These are phyloP conservation scores for Oryza glumipatula DNA, from an alignment of 176 grass and related monocot species.

Conservation along the genomic window DNA sequence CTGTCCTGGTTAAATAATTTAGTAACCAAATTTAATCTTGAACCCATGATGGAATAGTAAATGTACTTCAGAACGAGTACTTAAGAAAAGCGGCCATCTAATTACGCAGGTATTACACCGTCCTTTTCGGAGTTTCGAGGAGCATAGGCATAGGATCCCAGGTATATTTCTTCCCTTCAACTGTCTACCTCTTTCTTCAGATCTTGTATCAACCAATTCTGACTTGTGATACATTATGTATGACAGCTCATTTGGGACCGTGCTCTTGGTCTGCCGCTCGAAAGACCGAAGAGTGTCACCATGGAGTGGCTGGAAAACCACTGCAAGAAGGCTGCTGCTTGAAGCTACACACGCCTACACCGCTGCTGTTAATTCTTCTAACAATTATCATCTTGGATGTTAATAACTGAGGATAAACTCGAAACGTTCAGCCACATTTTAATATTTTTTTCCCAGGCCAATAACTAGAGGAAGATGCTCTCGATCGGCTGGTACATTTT, in stretches of 20 bases:
- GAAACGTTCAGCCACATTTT: too few species aligned
- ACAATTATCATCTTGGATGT: too few species aligned
- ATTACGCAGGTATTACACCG: constrained; percentile 70
- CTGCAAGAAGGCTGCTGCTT: constrained; percentile 63
- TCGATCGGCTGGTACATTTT: too few species aligned
- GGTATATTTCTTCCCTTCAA: constrained; percentile 33
- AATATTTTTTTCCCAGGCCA: too few species aligned
- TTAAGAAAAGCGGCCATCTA: not conserved
- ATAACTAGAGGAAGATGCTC: too few species aligned
- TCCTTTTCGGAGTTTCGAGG: constrained; percentile 82
- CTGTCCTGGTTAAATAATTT: constrained; percentile 17
- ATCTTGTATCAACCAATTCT: not conserved
- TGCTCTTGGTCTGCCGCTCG: not conserved
- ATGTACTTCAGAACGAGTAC: constrained; percentile 10
- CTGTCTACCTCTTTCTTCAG: not conserved
- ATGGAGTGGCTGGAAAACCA: constrained; percentile 92
- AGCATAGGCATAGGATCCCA: constrained; percentile 93
- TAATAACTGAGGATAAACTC: too few species aligned
- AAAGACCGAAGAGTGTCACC: constrained; percentile 59
- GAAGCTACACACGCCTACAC: constrained; percentile 32
- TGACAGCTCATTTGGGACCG: constrained; percentile 55
- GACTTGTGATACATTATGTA: constrained; percentile 11
- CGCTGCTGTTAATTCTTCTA: too few species aligned
- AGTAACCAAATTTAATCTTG: not conserved
- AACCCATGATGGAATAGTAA: not conserved